Evolutionary conservation across 2,329 filamentous ascomycete species (phyloP).

Genomic region (Diplodia sapinea): DNA sequence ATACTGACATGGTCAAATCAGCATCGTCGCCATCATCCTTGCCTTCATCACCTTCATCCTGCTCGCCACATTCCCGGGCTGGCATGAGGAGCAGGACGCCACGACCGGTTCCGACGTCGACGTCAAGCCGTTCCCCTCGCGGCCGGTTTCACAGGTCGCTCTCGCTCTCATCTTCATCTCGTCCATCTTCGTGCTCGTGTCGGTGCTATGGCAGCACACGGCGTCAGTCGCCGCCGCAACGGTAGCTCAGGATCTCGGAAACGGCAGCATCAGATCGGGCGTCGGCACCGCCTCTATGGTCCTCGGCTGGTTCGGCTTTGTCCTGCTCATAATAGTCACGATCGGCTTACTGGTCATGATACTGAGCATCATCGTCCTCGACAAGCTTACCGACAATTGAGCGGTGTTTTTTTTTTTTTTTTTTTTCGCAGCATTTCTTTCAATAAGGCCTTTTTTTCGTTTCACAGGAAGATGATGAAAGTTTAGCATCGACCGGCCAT

Average conservation of each 20-base stretch:
- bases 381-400: slow-evolving; percentile 39
- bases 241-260: slow-evolving; percentile 90
- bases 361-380: slow-evolving; percentile 82
- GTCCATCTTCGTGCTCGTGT: slow-evolving; percentile 69
- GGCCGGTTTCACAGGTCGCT: slow-evolving; percentile 89
- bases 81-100: slow-evolving; percentile 88
- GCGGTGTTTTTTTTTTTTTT: neutral
- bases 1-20: slow-evolving; percentile 45
- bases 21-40: slow-evolving; percentile 96
- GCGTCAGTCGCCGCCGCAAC: slow-evolving; percentile 94
- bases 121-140: slow-evolving; percentile 91
- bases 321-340: slow-evolving; percentile 90
- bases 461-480: neutral
- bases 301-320: slow-evolving; percentile 96
- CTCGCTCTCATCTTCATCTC: slow-evolving; percentile 85
- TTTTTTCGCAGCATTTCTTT: neutral
- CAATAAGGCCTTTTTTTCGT: neutral
- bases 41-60: slow-evolving; percentile 95
- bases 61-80: slow-evolving; percentile 94
- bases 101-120: slow-evolving; percentile 80
- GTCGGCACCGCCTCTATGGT: slow-evolving; percentile 97
- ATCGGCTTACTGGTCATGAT: slow-evolving; percentile 97
- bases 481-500: neutral
- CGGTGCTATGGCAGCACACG: slow-evolving; percentile 87
- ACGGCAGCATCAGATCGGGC: slow-evolving; percentile 83